These are phyloP conservation scores for Kwoniella mangroviensis DNA, from an alignment of 768 basidiomycete genomes.

Conservation along the genomic window DNA sequence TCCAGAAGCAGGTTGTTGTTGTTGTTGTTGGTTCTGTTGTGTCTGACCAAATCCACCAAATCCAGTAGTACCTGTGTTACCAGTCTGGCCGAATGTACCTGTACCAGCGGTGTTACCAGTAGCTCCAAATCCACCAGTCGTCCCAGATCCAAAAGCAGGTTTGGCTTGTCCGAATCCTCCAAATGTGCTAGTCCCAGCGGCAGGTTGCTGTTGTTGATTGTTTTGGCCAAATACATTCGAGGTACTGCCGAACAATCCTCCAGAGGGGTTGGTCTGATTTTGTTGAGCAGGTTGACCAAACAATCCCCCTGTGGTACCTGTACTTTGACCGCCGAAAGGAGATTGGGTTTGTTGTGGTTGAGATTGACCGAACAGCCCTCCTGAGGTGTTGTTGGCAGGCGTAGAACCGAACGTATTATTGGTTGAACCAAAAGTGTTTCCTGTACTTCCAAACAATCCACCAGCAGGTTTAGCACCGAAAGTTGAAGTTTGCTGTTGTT, in stretches of 20 bases:
- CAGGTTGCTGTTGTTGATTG: constrained; percentile 46
- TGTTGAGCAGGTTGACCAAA: constrained; percentile 57
- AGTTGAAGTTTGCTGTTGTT: constrained; percentile 31
- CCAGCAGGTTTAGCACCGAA: constrained; percentile 36
- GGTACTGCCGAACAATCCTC: constrained; percentile 44
- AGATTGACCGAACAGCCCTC: constrained; percentile 49
- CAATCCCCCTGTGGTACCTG: constrained; percentile 59
- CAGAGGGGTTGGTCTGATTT: constrained; percentile 52
- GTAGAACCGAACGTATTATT: constrained; percentile 32
- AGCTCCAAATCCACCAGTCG: constrained; percentile 29
- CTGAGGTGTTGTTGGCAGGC: constrained; percentile 22
- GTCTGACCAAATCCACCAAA: constrained; percentile 50
- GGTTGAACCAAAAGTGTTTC: constrained; percentile 18
- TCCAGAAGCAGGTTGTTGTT: constrained; percentile 42
- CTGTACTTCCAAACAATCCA: constrained; percentile 29
- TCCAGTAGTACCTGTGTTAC: constrained; percentile 44
- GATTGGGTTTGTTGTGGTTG: constrained; percentile 37
- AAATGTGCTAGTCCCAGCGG: constrained; percentile 56
- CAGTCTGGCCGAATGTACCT: constrained; percentile 48
- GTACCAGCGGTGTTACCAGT: constrained; percentile 19
- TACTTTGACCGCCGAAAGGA: constrained; percentile 16
- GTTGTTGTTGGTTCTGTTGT: constrained; percentile 57
- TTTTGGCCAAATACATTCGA: constrained; percentile 49
- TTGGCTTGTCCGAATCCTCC: constrained; percentile 41
- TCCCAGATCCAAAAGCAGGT: constrained; percentile 44